Base-by-base conservation (phyloP, 352 stramenopile species). In the Phytophthora pistaciae region DNA sequence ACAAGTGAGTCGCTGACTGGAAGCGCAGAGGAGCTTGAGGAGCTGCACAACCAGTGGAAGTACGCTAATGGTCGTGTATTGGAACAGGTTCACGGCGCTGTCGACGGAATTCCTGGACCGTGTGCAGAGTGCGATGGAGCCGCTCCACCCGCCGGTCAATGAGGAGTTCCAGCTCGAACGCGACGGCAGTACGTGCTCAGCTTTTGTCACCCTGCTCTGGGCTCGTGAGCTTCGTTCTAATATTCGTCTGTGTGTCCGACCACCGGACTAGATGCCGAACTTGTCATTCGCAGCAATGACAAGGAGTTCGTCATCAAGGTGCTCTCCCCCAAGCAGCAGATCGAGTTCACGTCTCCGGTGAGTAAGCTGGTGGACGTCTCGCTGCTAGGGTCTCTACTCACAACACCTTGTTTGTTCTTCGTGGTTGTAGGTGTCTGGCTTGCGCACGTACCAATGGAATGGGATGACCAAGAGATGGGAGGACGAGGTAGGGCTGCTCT, bases 381-480 rank as follows among this genome's bases (percentile, higher is more conserved):
- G 38, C 13, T 46, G 14, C 13, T 46, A 8, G 48, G n/a, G 48
- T 27, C 53, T 11, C 6, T 56, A 44, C 29, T 73, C 46, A 72
- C 53, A 42, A 2, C 27, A 25, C 42, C 14, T 1, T 50, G 20
- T 60, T 58, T 53, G 6, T 54, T 31, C 27, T 8, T 31, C 36
- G 36, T 42, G 1, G 9, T 42, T 42, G 36, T 11, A 95, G 88
- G 85, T 95, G 55, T 94, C 88, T 27, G 88, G 88, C 1, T 60
- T 89, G 33, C 85, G 83, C 42, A 82, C 76, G 53, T 95, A 95
- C 60, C 78, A 89, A 55, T 95, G 86, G 86, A 95, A 95, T 59
- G 57, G 64, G 11, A 83, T 83, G 55, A 91, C 85, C 1, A 75
- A 83, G 40, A 76, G 88, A 57, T 95, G 88, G 88, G 86, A 94